phyloP scores from a whole-genome alignment of 257 asterid genomes.

The Asclepias syriaca region DNA sequence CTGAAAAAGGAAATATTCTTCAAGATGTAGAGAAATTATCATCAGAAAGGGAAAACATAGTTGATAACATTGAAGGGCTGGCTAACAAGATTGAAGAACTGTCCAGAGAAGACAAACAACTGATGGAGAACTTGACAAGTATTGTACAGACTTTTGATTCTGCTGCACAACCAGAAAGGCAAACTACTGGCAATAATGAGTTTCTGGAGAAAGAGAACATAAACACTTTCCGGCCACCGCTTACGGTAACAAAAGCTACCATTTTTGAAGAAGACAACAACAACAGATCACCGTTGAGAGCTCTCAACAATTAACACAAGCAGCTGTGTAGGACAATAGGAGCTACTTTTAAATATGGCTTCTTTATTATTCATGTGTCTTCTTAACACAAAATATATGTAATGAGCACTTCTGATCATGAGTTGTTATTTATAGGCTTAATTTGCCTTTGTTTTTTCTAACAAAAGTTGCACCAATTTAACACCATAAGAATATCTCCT shows the following conservation, averaged over 20 bases:
- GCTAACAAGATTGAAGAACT: slow-evolving; percentile 36
- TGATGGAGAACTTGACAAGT: slow-evolving; percentile 45
- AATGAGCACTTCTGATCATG: neutral
- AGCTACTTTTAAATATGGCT: slow-evolving; percentile 17
- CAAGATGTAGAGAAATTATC: slow-evolving; percentile 25
- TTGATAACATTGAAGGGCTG: slow-evolving; percentile 26
- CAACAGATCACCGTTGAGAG: slow-evolving; percentile 60
- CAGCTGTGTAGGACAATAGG: neutral
- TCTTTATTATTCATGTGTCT: neutral
- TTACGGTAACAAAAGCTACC: slow-evolving; percentile 46
- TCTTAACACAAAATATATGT: neutral
- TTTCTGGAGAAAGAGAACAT: slow-evolving; percentile 55
- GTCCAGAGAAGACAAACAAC: slow-evolving; percentile 43
- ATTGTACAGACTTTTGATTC: slow-evolving; percentile 36
- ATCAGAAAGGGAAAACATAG: slow-evolving; percentile 33
- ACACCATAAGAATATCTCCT: no score
- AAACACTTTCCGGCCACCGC: slow-evolving; percentile 16
- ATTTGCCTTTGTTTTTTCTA: neutral
- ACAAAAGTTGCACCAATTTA: no score
- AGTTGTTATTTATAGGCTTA: neutral
- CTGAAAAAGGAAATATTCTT: slow-evolving; percentile 21
- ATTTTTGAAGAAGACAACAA: slow-evolving; percentile 24
- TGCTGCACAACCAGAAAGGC: neutral
- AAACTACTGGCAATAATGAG: slow-evolving; percentile 6
- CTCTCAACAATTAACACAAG: slow-evolving; percentile 41